Evolutionary conservation across 768 basidiomycete genomes (phyloP).

Genomic region (Hirschioporus abietinus): DNA sequence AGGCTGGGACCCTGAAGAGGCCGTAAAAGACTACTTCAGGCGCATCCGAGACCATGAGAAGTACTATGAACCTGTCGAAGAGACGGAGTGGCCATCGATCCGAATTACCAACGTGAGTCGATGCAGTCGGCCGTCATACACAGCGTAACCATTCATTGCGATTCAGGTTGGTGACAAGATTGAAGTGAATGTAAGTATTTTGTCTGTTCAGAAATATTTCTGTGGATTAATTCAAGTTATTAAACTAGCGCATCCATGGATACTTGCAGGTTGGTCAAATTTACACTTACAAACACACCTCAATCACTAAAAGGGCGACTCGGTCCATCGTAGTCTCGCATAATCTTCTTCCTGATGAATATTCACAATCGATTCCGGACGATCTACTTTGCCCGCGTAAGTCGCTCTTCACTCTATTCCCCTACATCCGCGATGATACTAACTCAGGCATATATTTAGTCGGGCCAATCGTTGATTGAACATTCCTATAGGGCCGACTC

Average conservation of each 20-base stretch:
- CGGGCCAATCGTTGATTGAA: constrained; percentile 97
- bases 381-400: constrained; percentile 93
- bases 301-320: constrained; percentile 9
- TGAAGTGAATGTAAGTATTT: constrained; percentile 72
- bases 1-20: constrained; percentile 88
- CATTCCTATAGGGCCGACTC: constrained; percentile 99
- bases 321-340: constrained; percentile 58
- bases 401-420: constrained; percentile 22
- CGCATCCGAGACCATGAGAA: constrained; percentile 84
- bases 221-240: not conserved
- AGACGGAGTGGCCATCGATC: constrained; percentile 88
- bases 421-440: not conserved
- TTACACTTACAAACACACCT: not conserved
- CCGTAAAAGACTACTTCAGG: constrained; percentile 87
- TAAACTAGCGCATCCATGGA: constrained; percentile 68
- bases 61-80: constrained; percentile 87
- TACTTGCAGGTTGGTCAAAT: constrained; percentile 66
- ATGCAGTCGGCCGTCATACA: constrained; percentile 4
- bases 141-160: not conserved
- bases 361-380: constrained; percentile 91
- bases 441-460: constrained; percentile 40
- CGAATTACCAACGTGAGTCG: constrained; percentile 80
- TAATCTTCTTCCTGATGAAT: constrained; percentile 99
- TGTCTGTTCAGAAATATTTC: constrained; percentile 3
- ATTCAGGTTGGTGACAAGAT: constrained; percentile 89